Percentiles rank a stretch among this genome's conserved stretches.
These are phyloP conservation scores for Hanseniaspora pseudoguilliermondii DNA, from an alignment of 805 yeast species.

Conservation along the genomic window DNA sequence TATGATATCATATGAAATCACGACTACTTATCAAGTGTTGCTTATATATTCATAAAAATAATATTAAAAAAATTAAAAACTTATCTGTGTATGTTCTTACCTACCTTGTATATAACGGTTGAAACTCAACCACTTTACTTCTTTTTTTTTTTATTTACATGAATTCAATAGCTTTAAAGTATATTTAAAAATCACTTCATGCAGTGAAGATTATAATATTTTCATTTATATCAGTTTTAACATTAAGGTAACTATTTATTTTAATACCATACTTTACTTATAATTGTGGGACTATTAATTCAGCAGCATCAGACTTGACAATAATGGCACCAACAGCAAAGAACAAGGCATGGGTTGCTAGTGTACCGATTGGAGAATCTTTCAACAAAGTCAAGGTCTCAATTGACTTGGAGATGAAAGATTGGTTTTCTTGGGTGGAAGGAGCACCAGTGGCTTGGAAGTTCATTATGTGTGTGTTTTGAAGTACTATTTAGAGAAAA, in stretches of 20 bases:
- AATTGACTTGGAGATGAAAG: conserved; percentile 1
- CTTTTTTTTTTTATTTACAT: neutral
- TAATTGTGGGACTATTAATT: conserved; percentile 65
- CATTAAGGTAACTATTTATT: neutral
- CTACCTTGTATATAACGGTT: neutral
- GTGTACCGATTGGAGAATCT: conserved; percentile 52
- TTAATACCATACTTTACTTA: conserved; percentile 11
- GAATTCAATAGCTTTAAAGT: neutral
- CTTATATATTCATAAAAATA: too few species aligned
- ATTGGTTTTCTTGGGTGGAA: conserved; percentile 1
- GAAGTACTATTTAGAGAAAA: conserved; percentile 13
- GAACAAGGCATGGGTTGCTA: conserved; percentile 48
- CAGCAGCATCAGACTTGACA: conserved; percentile 69
- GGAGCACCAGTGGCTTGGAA: conserved; percentile 10
- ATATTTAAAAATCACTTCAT: neutral
- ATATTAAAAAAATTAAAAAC: too few species aligned
- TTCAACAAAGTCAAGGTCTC: conserved; percentile 37
- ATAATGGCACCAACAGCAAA: conserved; percentile 65
- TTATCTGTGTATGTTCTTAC: neutral
- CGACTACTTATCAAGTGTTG: too few species aligned
- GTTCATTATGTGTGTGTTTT: conserved; percentile 1
- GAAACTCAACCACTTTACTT: too few species aligned
- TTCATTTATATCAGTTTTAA: too few species aligned
- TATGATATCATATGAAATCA: too few species aligned
- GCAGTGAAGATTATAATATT: too few species aligned